Evolutionary conservation across 352 stramenopile species (phyloP).

Genomic region (Peronospora belbahrii): DNA sequence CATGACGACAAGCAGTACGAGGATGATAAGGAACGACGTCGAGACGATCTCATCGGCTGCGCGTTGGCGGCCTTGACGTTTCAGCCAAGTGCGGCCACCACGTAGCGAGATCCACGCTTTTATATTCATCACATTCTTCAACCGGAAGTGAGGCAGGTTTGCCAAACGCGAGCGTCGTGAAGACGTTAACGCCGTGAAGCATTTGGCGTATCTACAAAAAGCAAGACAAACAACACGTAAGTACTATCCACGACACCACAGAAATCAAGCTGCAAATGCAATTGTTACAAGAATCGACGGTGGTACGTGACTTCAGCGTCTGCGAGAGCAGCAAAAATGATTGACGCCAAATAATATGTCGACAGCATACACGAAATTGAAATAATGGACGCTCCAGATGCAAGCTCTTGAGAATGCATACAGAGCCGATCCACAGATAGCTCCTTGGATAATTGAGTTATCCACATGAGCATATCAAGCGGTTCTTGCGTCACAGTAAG

Average conservation of each 20-base stretch:
- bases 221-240: slow-evolving; percentile 3
- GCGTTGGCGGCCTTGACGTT: slow-evolving; percentile 77
- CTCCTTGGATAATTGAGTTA: slow-evolving; percentile 27
- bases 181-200: slow-evolving; percentile 84
- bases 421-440: slow-evolving; percentile 21
- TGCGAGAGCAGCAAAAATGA: slow-evolving; percentile 66
- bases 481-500: slow-evolving; percentile 42
- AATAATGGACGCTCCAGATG: slow-evolving; percentile 37
- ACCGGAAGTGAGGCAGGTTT: slow-evolving; percentile 81
- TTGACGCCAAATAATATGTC: slow-evolving; percentile 67
- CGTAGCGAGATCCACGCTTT: slow-evolving; percentile 86
- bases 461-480: slow-evolving; percentile 31
- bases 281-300: slow-evolving; percentile 73
- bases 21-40: slow-evolving; percentile 82
- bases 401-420: slow-evolving; percentile 19
- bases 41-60: slow-evolving; percentile 86
- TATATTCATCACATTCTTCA: slow-evolving; percentile 89
- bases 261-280: slow-evolving; percentile 1
- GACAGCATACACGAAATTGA: slow-evolving; percentile 62
- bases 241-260: background rate
- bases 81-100: slow-evolving; percentile 81
- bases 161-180: slow-evolving; percentile 72
- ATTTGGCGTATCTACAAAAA: slow-evolving; percentile 75
- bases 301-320: slow-evolving; percentile 84
- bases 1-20: slow-evolving; percentile 81